Evolutionary conservation across 2,329 filamentous ascomycete genomes (phyloP), one percentile per base, ranked within the genome.

Genomic region (Penicillium decumbens): DNA sequence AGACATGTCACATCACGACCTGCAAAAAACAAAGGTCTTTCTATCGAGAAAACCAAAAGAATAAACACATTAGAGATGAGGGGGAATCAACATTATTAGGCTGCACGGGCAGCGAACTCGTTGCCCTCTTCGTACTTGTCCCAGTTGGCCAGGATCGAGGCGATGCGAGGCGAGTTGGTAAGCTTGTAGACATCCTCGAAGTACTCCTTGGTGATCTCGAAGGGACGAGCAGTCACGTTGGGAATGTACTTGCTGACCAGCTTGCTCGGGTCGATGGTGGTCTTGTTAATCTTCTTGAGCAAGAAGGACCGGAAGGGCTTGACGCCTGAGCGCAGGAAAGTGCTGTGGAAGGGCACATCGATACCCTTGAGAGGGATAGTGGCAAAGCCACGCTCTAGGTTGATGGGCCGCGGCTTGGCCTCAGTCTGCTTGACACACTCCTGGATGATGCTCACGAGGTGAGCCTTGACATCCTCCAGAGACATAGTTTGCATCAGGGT

Each of bases 251-350:
- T 98, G 65, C 93, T 93, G 60, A 98, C 81, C 65, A 98, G 77
- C 80, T 97, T 97, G 70, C 88, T 87, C 4, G 93, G 93, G 71
- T 98, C 93, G 71, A 98, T 97, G 46, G 88, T 95, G 23, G 91
- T 96, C 83, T 95, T 95, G 81, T 97, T 90, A 77, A 98, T 97
- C 83, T 98, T 98, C 88, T 97, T 98, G 63, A 97, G 85, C 69
- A 98, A 74, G 83, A 98, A 98, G 39, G 86, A 92, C 60, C 93
- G 83, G 89, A 98, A 98, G 41, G 95, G 93, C 80, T 98, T 98
- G 72, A 98, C 93, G 64, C 93, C 95, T 33, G 90, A 95, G 48
- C 95, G 88, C 75, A 98, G 77, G 80, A 98, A 98, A 15, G 93
- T 98, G 62, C 88, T 93, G 80, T 98, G 93, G 88, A 98, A 98